Percentiles rank a stretch among this genome's conserved stretches.
phyloP scores from a whole-genome alignment of 805 yeast species.

The Myxozyma vanderwaltii region DNA sequence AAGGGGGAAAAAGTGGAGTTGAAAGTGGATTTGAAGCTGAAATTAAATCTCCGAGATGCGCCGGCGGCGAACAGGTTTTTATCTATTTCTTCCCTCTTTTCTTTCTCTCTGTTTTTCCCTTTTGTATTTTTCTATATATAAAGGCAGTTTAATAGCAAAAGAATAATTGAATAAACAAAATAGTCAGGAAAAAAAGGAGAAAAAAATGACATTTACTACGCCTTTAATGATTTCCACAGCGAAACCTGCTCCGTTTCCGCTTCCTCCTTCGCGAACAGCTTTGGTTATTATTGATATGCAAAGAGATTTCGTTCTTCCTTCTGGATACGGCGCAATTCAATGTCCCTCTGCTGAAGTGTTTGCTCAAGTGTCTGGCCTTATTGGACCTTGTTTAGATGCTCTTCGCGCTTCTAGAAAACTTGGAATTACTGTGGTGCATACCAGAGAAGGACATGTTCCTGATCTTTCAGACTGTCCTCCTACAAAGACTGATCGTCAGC shows the following conservation, averaged over 20 bases:
- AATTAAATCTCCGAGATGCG: too few species aligned
- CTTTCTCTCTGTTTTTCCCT: too few species aligned
- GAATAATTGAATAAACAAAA: neutral
- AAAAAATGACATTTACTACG: slow-evolving; percentile 11
- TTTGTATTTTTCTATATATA: too few species aligned
- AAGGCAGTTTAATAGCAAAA: too few species aligned
- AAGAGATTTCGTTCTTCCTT: slow-evolving; percentile 41
- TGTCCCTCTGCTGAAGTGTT: slow-evolving; percentile 39
- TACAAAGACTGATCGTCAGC: slow-evolving; percentile 39
- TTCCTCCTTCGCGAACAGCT: slow-evolving; percentile 38
- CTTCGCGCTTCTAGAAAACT: slow-evolving; percentile 39
- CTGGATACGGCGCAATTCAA: slow-evolving; percentile 41
- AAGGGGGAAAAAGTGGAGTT: too few species aligned
- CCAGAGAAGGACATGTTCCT: slow-evolving; percentile 42
- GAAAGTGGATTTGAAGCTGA: too few species aligned
- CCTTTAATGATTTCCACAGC: slow-evolving; percentile 28
- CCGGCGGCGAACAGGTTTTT: too few species aligned
- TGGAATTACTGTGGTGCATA: slow-evolving; percentile 42
- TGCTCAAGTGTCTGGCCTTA: slow-evolving; percentile 37
- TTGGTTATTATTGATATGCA: slow-evolving; percentile 43
- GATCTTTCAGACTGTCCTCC: slow-evolving; percentile 41
- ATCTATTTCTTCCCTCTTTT: neutral
- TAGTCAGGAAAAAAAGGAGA: neutral
- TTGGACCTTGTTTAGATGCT: slow-evolving; percentile 34
- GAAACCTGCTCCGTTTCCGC: slow-evolving; percentile 35